Evolutionary conservation across 2,329 filamentous ascomycete genomes (phyloP), one percentile per base, ranked within the genome.

Genomic region (Thielaviopsis euricoi): DNA sequence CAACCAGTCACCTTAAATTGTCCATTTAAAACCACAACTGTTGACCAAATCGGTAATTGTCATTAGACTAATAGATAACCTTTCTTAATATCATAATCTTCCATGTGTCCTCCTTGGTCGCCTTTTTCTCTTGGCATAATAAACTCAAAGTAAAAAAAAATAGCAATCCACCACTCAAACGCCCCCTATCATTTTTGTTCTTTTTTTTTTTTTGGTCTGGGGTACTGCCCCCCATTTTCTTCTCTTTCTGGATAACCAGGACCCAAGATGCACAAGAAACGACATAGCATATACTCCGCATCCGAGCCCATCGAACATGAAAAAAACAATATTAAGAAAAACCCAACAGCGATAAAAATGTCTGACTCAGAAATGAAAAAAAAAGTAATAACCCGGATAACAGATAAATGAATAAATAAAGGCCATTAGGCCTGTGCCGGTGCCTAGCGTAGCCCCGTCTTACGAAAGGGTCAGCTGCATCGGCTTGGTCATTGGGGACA

Each of bases 51-150:
- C 40, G 43, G 43, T 50, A 33, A 29, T 56, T 54, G 46, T 50
- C 23, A 56, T 56, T 56, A 37, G 33, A 52, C 46, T 52, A 43
- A 51, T 23, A 56, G 55, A 56, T 56, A 56, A 33, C 50, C 46
- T 37, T n/a, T 33, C 55, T 15, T 50, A 56, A 56, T 40, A 56
- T 46, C 55, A 56, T 51, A 56, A 51, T 50, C 29, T 52, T 56
- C 48, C 23, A 22, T 54, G 21, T 17, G 52, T 46, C 48, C 37
- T 22, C 26, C 55, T 56, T 40, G 10, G 55, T 49, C 37, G 43
- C 49, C 53, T 51, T 51, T 40, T 33, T 33, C 29, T 33, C 29
- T 33, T 26, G 9, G 9, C 29, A 13, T 50, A 13, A 56, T 56
- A 56, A 56, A n/a, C n/a, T n/a, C n/a, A 17, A 56, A 56, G 40